Evolutionary conservation across 2,329 filamentous ascomycete species (phyloP), one percentile per base, ranked within the genome.

Genomic region (Fusarium poae): DNA sequence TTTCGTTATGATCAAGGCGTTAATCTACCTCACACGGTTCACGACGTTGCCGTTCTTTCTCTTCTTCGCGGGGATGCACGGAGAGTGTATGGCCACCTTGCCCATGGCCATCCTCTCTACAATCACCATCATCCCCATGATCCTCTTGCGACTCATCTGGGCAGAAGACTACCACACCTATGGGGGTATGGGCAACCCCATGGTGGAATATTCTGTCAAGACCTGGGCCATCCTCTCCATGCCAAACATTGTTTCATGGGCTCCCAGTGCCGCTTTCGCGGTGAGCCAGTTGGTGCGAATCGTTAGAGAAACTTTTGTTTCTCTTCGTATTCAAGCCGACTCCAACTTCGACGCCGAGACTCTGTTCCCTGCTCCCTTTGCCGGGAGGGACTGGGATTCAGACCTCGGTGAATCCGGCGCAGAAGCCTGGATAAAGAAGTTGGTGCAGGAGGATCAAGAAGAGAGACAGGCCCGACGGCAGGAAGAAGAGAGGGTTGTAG

Each of bases 391-490:
- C 9, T 37, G 16, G 27, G n/a, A 46, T n/a, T 42, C n/a, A 8
- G 37, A 50, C 20, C 57, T 50, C 13, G 21, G 23, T 2, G n/a
- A 46, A 34, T 51, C 66, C 25, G 37, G 53, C 11, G 53, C 57
- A n/a, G 66, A 70, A 30, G 37, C 15, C 20, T 59, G 51, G 48
- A 51, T 64, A 40, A 59, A 49, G 30, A 40, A 25, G 49, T 39
- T 64, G 23, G 39, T 54, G 29, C 18, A 53, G 10, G 57, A 67
- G 53, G 49, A 51, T 5, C 29, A 20, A 12, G 49, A 44, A 20
- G 34, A 27, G 10, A 46, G 45, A 43, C 34, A 43, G n/a, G 32
- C 58, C 27, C 35, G 29, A 34, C 27, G 21, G 27, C 42, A 53
- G 10, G 65, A 60, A 21, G 29, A 43, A 32, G 29, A 40, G 16